Conservation (phyloP, 2,329 filamentous ascomycete species). For the Penicillium paneum region DNA sequence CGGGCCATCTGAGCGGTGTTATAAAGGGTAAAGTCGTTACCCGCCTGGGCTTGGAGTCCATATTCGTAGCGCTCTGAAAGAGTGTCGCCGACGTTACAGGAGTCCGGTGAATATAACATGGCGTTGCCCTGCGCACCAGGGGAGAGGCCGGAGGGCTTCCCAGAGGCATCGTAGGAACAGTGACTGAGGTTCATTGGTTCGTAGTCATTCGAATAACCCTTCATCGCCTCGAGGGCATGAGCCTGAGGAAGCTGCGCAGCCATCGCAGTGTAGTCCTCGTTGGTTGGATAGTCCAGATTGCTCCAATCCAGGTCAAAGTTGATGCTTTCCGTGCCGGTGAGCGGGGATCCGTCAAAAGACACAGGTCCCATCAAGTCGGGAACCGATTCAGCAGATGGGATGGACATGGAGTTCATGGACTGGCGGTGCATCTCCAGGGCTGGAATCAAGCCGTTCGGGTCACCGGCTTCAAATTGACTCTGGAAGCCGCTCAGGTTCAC, state of each 20-base stretch:
- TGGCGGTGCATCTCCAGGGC: conserved; percentile 25
- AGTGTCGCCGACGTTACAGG: conserved; percentile 23
- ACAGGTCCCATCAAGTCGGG: conserved; percentile 22
- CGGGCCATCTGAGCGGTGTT: conserved; percentile 5
- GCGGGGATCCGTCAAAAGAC: conserved; percentile 23
- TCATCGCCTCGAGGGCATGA: conserved; percentile 12
- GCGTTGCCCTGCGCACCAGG: conserved; percentile 27
- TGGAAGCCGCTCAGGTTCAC: conserved; percentile 31
- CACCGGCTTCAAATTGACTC: conserved; percentile 26
- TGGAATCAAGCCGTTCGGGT: conserved; percentile 28
- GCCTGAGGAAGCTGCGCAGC: conserved; percentile 16
- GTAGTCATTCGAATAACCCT: conserved; percentile 17
- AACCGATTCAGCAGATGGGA: conserved; percentile 20
- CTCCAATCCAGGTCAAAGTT: conserved; percentile 27
- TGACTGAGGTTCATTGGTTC: conserved; percentile 15
- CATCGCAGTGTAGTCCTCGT: conserved; percentile 28
- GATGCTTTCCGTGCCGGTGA: conserved; percentile 20
- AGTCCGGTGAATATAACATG: conserved; percentile 31
- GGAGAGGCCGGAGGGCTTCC: conserved; percentile 23
- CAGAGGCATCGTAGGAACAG: conserved; percentile 7
- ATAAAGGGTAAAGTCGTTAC: conserved; percentile 30
- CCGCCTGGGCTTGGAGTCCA: conserved; percentile 9
- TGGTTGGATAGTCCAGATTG: conserved; percentile 19
- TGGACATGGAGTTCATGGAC: conserved; percentile 24
- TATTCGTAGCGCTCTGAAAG: conserved; percentile 22